These are phyloP conservation scores for Eucalyptus paniculata DNA, from an alignment of 345 rosid species.

Conservation along the genomic window DNA sequence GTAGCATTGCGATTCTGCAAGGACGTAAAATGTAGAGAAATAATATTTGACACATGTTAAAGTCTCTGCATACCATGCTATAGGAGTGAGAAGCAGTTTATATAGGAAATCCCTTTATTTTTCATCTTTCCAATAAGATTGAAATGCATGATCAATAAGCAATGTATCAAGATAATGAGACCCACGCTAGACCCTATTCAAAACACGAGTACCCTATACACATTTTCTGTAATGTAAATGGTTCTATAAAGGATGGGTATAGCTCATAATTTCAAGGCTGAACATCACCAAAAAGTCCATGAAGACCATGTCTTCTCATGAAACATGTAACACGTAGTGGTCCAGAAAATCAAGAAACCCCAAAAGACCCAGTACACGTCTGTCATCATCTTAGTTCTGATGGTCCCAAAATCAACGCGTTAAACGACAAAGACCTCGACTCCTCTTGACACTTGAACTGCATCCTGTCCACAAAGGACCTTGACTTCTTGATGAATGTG, in stretches of 20 bases:
- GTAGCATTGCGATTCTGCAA: no score
- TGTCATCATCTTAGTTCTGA: background rate
- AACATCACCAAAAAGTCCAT: background rate
- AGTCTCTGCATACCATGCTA: no score
- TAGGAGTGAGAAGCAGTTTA: no score
- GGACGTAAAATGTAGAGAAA: no score
- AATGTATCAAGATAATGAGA: background rate
- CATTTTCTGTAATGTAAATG: background rate
- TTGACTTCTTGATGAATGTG: background rate
- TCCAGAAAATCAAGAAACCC: background rate
- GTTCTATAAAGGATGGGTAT: background rate
- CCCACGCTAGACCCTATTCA: background rate
- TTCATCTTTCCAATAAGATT: background rate
- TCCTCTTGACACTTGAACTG: background rate
- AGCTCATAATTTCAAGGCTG: background rate
- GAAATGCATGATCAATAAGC: background rate
- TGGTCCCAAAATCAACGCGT: background rate
- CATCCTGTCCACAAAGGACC: background rate
- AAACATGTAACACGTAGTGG: background rate
- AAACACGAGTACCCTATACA: background rate
- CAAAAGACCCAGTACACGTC: background rate
- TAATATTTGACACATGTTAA: no score
- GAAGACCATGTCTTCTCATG: background rate
- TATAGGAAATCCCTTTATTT: no score
- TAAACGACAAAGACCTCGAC: background rate